Percentiles rank a stretch among this genome's conserved stretches.
Conservation (phyloP, 768 basidiomycete genomes). For the Pulveroboletus sp. region DNA sequence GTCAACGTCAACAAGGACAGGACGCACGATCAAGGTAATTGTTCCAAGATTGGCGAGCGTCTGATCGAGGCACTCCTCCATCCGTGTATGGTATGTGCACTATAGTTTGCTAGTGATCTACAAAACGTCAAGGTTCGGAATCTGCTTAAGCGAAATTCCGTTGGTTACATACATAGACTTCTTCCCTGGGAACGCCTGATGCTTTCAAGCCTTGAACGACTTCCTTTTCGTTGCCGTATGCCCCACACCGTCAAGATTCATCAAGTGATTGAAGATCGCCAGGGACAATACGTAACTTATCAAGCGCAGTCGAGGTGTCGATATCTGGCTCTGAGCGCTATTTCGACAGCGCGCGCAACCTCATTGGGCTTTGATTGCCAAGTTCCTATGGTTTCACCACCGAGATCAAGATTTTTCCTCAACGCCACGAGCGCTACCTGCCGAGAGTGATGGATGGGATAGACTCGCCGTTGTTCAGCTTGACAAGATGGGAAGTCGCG, state of each 20-base stretch:
- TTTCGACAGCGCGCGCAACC: slow-evolving; percentile 66
- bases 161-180: slow-evolving; percentile 54
- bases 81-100: slow-evolving; percentile 65
- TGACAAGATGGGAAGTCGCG: slow-evolving; percentile 46
- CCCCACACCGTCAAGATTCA: slow-evolving; percentile 34
- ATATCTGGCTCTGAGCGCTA: slow-evolving; percentile 77
- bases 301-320: slow-evolving; percentile 73
- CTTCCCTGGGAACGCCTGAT: slow-evolving; percentile 73
- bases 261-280: slow-evolving; percentile 16
- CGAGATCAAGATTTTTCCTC: neutral
- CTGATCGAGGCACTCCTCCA: slow-evolving; percentile 72
- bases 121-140: neutral
- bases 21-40: slow-evolving; percentile 76
- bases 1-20: neutral
- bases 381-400: slow-evolving; percentile 50
- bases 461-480: slow-evolving; percentile 57
- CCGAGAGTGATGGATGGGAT: slow-evolving; percentile 63
- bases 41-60: slow-evolving; percentile 77
- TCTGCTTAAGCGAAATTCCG: neutral
- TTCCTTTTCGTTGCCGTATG: slow-evolving; percentile 75
- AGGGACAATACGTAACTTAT: slow-evolving; percentile 22
- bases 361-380: slow-evolving; percentile 79
- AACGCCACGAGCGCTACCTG: slow-evolving; percentile 31
- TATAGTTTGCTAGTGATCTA: slow-evolving; percentile 74
- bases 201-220: slow-evolving; percentile 79